Conservation (phyloP, 2,329 filamentous ascomycete genomes). For the Xylariomycetidae sp. region DNA sequence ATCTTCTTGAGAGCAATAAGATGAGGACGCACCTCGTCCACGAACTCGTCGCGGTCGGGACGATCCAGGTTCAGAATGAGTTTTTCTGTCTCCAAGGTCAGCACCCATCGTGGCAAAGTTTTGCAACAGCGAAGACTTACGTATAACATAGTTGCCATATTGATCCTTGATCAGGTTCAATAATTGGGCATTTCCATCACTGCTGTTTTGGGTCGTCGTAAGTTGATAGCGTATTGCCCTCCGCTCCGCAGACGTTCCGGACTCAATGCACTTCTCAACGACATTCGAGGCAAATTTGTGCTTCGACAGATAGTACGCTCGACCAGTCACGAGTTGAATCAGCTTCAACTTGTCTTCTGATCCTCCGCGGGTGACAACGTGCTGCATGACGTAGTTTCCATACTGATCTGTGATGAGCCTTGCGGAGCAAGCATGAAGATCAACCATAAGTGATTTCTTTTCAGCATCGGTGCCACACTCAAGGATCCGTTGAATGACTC, state of each 20-base stretch:
- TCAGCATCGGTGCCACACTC: constrained; percentile 74
- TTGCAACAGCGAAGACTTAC: too few species aligned
- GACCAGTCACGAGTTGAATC: constrained; percentile 66
- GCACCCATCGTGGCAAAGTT: too few species aligned
- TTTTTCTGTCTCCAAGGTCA: constrained; percentile 63
- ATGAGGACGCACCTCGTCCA: constrained; percentile 54
- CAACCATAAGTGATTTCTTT: constrained; percentile 66
- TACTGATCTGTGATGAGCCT: constrained; percentile 80
- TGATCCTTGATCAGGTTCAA: constrained; percentile 80
- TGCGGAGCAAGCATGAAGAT: constrained; percentile 69
- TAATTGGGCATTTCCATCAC: constrained; percentile 66
- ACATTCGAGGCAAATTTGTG: constrained; percentile 98
- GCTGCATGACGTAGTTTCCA: constrained; percentile 94
- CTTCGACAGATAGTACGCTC: constrained; percentile 74
- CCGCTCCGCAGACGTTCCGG: constrained; percentile 65
- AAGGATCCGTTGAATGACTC: constrained; percentile 87
- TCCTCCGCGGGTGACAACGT: constrained; percentile 77
- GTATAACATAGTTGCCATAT: constrained; percentile 94
- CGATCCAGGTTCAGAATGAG: constrained; percentile 62
- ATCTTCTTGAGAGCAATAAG: constrained; percentile 59
- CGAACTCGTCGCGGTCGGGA: constrained; percentile 52
- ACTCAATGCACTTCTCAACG: constrained; percentile 84
- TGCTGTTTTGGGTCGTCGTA: constrained; percentile 51
- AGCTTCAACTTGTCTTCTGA: constrained; percentile 68
- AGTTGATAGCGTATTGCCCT: constrained; percentile 63